Evolutionary conservation across 345 rosid species (phyloP).

Genomic region (Eucalyptus rudis): DNA sequence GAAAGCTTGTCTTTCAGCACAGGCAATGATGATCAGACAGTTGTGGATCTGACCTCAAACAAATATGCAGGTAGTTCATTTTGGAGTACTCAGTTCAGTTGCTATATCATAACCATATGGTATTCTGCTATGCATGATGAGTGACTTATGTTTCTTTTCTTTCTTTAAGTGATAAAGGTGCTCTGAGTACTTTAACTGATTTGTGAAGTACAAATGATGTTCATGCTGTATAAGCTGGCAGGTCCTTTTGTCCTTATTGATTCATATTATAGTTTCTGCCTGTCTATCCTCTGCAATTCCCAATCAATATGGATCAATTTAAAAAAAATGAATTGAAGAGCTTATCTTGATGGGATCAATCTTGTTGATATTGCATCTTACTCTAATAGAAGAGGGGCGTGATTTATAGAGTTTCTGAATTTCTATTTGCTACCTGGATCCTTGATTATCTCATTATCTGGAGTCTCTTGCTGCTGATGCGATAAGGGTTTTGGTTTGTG

Average conservation of each 20-base stretch:
- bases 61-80: slow-evolving; percentile 76
- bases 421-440: background rate
- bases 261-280: background rate
- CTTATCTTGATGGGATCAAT: background rate
- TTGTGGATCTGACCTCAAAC: slow-evolving; percentile 88
- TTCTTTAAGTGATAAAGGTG: background rate
- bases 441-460: background rate
- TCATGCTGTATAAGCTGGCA: background rate
- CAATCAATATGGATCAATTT: background rate
- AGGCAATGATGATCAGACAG: slow-evolving; percentile 61
- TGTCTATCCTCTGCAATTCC: background rate
- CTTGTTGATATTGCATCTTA: background rate
- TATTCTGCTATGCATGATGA: background rate
- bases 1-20: slow-evolving; percentile 85
- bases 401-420: background rate
- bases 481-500: background rate
- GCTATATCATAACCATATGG: background rate
- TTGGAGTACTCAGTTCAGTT: background rate
- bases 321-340: background rate
- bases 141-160: background rate
- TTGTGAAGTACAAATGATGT: background rate
- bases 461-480: background rate
- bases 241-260: background rate
- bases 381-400: background rate
- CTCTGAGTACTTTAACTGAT: background rate